phyloP scores from a whole-genome alignment of 768 basidiomycete genomes.

The Glaciozyma antarctica region DNA sequence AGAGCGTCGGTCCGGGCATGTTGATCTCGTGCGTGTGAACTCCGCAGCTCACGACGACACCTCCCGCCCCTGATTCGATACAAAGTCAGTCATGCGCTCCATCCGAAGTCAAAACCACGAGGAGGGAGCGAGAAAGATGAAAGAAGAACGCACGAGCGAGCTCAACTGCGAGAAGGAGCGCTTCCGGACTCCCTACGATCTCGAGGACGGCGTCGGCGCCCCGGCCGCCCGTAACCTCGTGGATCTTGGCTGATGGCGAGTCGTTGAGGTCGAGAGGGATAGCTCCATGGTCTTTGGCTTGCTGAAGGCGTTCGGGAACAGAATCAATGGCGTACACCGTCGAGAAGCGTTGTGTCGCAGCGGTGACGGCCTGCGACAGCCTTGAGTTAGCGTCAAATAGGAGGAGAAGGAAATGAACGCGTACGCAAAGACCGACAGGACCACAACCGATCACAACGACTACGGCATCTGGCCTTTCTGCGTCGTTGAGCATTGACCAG shows the following conservation, averaged over 20 bases:
- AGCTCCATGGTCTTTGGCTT: not conserved
- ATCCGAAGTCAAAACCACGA: too few species aligned
- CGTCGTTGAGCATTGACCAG: not conserved
- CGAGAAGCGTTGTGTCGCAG: not conserved
- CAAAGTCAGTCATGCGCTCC: too few species aligned
- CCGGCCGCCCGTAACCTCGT: not conserved
- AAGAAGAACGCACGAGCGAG: not conserved
- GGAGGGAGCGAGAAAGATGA: too few species aligned
- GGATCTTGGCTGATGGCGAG: not conserved
- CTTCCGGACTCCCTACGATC: not conserved
- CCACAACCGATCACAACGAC: not conserved
- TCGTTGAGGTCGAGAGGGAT: not conserved
- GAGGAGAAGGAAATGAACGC: not conserved
- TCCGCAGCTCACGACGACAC: not conserved
- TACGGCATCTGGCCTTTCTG: not conserved
- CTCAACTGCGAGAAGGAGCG: not conserved
- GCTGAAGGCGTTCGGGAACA: not conserved
- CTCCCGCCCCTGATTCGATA: not conserved
- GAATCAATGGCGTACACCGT: not conserved
- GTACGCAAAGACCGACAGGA: not conserved
- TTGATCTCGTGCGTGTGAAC: constrained; percentile 1
- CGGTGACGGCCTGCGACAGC: not conserved
- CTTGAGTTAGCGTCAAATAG: not conserved
- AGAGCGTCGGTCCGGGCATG: not conserved
- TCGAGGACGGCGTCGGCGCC: not conserved